Conservation (phyloP, 202 grass and related monocot species). For the Hordeum pubiflorum region DNA sequence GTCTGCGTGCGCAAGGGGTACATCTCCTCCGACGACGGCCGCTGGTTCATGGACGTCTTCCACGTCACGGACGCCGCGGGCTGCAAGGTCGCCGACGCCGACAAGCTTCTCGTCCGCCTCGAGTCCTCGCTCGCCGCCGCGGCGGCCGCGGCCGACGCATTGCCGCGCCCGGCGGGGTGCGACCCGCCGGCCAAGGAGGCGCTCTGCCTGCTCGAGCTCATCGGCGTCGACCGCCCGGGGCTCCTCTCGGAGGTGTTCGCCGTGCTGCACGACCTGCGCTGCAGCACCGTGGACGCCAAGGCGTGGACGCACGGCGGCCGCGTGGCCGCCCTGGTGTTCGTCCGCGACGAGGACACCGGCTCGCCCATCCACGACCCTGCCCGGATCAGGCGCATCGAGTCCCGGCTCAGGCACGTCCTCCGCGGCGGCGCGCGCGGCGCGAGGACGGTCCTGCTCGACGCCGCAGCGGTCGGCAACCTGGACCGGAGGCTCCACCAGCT, state of each 20-base stretch:
- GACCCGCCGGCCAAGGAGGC: background rate
- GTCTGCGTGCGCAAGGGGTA: slow-evolving; percentile 78
- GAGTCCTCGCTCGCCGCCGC: slow-evolving; percentile 44
- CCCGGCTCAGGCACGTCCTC: slow-evolving; percentile 60
- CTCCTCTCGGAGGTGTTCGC: slow-evolving; percentile 95
- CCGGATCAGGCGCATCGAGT: slow-evolving; percentile 42
- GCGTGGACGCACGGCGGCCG: slow-evolving; percentile 84
- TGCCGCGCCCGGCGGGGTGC: background rate
- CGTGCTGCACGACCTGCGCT: slow-evolving; percentile 64
- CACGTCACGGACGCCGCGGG: slow-evolving; percentile 70
- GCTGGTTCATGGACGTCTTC: slow-evolving; percentile 99
- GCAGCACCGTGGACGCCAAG: slow-evolving; percentile 50
- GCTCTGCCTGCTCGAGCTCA: slow-evolving; percentile 59
- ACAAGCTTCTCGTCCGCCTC: slow-evolving; percentile 41
- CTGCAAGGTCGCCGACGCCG: slow-evolving; percentile 61
- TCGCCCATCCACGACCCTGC: slow-evolving; percentile 43
- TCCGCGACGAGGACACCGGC: slow-evolving; percentile 46
- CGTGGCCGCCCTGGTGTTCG: slow-evolving; percentile 55
- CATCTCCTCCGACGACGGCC: slow-evolving; percentile 86
- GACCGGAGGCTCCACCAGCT: slow-evolving; percentile 89
- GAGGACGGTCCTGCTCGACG: slow-evolving; percentile 23
- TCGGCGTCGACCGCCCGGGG: slow-evolving; percentile 74
- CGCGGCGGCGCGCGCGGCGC: slow-evolving; percentile 34
- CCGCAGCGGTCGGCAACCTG: slow-evolving; percentile 20
- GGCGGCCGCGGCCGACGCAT: slow-evolving; percentile 16